Base-by-base conservation (phyloP, 2,329 filamentous ascomycete species). In the Myrmaecium sp. region DNA sequence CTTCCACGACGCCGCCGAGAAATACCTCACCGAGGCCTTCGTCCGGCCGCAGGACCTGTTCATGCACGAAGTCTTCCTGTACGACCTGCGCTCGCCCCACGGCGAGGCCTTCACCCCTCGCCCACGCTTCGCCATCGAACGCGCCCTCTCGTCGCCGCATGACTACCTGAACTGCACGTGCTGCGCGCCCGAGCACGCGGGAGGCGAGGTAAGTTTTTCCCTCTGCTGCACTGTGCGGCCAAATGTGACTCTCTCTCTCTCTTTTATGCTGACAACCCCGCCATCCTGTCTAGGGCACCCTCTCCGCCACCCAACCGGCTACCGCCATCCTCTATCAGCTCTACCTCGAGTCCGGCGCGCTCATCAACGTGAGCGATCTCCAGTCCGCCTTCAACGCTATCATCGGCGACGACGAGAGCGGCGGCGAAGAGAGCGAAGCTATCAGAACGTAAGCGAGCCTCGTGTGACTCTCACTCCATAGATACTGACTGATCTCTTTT, bases 361-460 rank as follows among this genome's bases (percentile, higher is more conserved):
- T 86, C 31, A 73, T 89, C 49, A 89, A 89, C 39, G 71, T 77
- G 25, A 74, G 69, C 17, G 81, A 91, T 53, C 47, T 89, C 24
- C 84, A 78, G 77, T 66, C 69, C 8, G 78, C 81, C 3, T 91
- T 82, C 48, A 64, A 66, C 36, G 66, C 67, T 10, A 64, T 78
- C 16, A 55, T 77, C 12, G 60, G 65, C 5, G 57, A 59, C 2
- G 52, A 51, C 6, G 54, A 56, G 9, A n/a, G n/a, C n/a, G n/a
- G n/a, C n/a, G 53, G 57, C 9, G 58, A 60, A 11, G 52, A 57
- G 6, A 46, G 14, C 46, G 26, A 58, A 46, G 36, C 44, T 5
- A 62, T 60, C 24, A 64, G 62, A 5, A 50, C 54, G 52, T 58
- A 40, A 42, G 55, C 49, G 27, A 9, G 8, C 15, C 21, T 15